Evolutionary conservation across 768 basidiomycete species (phyloP).

Genomic region (Suillus tomentosus): DNA sequence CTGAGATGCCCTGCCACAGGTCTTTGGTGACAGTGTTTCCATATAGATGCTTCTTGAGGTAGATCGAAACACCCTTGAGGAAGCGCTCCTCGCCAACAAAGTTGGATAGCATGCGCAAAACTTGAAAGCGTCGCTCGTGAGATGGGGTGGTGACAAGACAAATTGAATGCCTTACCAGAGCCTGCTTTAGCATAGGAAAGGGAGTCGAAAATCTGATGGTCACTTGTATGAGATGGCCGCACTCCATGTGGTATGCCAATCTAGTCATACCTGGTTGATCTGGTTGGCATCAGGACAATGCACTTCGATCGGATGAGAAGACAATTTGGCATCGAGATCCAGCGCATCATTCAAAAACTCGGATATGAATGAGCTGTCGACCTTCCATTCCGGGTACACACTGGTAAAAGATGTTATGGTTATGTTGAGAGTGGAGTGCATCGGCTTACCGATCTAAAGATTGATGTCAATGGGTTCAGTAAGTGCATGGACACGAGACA

Average conservation of each 20-base stretch:
- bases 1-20: slow-evolving; percentile 83
- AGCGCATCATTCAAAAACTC: slow-evolving; percentile 76
- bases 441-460: slow-evolving; percentile 52
- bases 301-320: slow-evolving; percentile 93
- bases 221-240: not conserved
- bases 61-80: slow-evolving; percentile 85
- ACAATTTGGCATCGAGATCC: slow-evolving; percentile 77
- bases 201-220: slow-evolving; percentile 80
- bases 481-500: slow-evolving; percentile 21
- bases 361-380: slow-evolving; percentile 81
- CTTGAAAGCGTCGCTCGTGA: slow-evolving; percentile 34
- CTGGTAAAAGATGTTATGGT: slow-evolving; percentile 8
- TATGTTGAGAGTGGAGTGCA: slow-evolving; percentile 2
- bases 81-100: slow-evolving; percentile 90
- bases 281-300: slow-evolving; percentile 84
- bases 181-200: slow-evolving; percentile 87
- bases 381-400: slow-evolving; percentile 86
- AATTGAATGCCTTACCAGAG: slow-evolving; percentile 48
- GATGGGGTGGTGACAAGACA: not conserved
- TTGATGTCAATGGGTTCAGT: slow-evolving; percentile 1
- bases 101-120: slow-evolving; percentile 91
- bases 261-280: slow-evolving; percentile 62
- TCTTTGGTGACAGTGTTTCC: slow-evolving; percentile 84
- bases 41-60: slow-evolving; percentile 87
- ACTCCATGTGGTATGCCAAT: not conserved